phyloP scores from a whole-genome alignment of 768 basidiomycete species.

The Pleurotus giganteus region DNA sequence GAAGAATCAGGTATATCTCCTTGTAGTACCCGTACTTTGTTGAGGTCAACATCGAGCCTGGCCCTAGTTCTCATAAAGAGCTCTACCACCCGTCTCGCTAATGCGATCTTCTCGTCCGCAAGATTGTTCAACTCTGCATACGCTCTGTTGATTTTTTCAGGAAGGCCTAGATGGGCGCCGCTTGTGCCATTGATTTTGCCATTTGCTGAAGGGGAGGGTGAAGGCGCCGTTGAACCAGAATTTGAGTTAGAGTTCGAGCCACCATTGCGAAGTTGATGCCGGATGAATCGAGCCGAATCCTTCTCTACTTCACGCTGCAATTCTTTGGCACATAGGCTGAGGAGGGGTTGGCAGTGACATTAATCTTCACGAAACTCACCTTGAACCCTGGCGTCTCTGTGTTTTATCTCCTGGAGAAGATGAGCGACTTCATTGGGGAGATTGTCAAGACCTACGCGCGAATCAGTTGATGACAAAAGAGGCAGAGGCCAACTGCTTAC shows the following conservation, averaged over 20 bases:
- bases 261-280: slow-evolving; percentile 28
- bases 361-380: no score
- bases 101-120: slow-evolving; percentile 34
- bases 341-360: no score
- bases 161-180: slow-evolving; percentile 26
- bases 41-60: slow-evolving; percentile 42
- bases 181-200: slow-evolving; percentile 15
- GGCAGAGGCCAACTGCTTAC: slow-evolving; percentile 22
- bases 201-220: slow-evolving; percentile 17
- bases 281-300: slow-evolving; percentile 38
- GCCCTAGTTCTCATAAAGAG: slow-evolving; percentile 37
- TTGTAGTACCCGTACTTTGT: slow-evolving; percentile 35
- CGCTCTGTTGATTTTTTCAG: slow-evolving; percentile 30
- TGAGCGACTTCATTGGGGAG: slow-evolving; percentile 45
- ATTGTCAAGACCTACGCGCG: slow-evolving; percentile 40
- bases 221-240: background rate
- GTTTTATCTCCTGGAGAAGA: slow-evolving; percentile 41
- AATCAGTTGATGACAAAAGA: background rate
- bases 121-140: slow-evolving; percentile 37
- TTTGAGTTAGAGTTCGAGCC: slow-evolving; percentile 12
- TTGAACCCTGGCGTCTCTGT: slow-evolving; percentile 38
- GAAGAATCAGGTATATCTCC: slow-evolving; percentile 18
- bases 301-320: slow-evolving; percentile 37
- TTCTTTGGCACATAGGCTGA: slow-evolving; percentile 23
- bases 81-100: slow-evolving; percentile 38